phyloP scores from a whole-genome alignment of 805 yeast genomes.

The Yarrowia sp. region DNA sequence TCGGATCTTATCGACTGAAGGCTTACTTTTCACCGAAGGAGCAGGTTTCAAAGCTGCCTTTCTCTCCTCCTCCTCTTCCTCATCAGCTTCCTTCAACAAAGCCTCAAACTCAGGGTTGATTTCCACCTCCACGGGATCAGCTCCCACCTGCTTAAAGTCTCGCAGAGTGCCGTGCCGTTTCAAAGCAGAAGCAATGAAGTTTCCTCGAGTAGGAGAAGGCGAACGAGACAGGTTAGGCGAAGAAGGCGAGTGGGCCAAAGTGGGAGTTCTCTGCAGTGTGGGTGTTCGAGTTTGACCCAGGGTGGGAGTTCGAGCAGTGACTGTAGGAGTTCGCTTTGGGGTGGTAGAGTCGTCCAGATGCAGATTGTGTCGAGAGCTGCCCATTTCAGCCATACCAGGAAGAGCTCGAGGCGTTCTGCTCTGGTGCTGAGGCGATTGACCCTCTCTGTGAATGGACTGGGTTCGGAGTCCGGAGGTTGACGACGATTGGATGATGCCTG shows the following conservation, averaged over 20 bases:
- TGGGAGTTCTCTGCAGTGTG: background rate
- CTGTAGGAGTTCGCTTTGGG: background rate
- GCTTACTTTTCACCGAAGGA: slow-evolving; percentile 15
- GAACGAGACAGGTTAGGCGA: slow-evolving; percentile 26
- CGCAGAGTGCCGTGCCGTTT: slow-evolving; percentile 32
- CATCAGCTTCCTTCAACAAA: background rate
- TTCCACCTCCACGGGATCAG: background rate
- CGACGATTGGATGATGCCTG: slow-evolving; percentile 19
- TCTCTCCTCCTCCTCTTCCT: slow-evolving; percentile 1
- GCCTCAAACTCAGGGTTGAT: slow-evolving; percentile 14
- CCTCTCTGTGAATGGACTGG: slow-evolving; percentile 21
- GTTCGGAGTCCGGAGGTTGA: slow-evolving; percentile 2
- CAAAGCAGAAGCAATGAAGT: slow-evolving; percentile 36
- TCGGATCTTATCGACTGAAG: slow-evolving; percentile 19
- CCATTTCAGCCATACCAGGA: slow-evolving; percentile 14
- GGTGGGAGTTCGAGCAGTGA: background rate
- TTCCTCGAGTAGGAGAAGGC: slow-evolving; percentile 33
- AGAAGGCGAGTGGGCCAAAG: background rate
- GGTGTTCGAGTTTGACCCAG: background rate
- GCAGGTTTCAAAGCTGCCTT: background rate
- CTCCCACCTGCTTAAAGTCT: slow-evolving; percentile 10
- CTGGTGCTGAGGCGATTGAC: slow-evolving; percentile 17
- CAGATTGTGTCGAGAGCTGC: background rate
- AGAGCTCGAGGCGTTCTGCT: slow-evolving; percentile 7
- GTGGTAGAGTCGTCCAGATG: background rate